Evolutionary conservation across 768 basidiomycete genomes (phyloP).

Genomic region (Multifurca ochricompacta): DNA sequence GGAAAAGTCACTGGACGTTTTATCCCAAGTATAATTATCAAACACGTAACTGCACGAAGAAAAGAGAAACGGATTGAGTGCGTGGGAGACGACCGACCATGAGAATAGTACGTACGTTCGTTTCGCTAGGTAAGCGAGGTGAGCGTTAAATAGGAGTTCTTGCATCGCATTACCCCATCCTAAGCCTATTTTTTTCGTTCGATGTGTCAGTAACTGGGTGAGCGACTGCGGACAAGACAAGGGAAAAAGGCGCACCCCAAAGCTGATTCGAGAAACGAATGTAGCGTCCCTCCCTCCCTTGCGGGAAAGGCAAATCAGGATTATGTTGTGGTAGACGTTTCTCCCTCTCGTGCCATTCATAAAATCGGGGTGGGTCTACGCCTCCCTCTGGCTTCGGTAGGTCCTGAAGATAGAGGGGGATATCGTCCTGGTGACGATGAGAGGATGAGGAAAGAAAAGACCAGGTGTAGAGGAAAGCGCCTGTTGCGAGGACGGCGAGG

Average conservation of each 20-base stretch:
- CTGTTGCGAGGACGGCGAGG: background rate
- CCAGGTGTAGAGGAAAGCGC: background rate
- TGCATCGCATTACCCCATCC: conserved; percentile 62
- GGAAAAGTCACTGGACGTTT: conserved; percentile 31
- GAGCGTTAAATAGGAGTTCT: conserved; percentile 45
- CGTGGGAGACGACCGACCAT: background rate
- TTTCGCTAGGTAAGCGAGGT: conserved; percentile 39
- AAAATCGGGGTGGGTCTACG: conserved; percentile 3
- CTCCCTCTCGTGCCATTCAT: conserved; percentile 10
- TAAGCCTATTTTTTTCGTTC: too few species aligned
- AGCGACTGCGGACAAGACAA: too few species aligned
- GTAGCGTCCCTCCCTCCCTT: conserved; percentile 17
- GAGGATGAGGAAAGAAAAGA: too few species aligned
- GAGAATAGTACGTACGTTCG: conserved; percentile 36
- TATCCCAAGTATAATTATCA: conserved; percentile 51
- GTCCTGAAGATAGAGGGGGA: background rate
- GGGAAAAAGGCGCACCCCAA: background rate
- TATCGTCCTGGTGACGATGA: background rate
- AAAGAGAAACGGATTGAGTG: background rate
- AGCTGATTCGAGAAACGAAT: conserved; percentile 15
- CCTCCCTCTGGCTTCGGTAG: background rate
- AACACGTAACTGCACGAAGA: conserved; percentile 36
- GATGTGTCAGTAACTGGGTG: too few species aligned
- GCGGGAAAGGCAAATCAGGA: conserved; percentile 10
- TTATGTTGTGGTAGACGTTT: conserved; percentile 12